Evolutionary conservation across 2,329 filamentous ascomycete species (phyloP).

Genomic region (Pestalotiopsis fici): DNA sequence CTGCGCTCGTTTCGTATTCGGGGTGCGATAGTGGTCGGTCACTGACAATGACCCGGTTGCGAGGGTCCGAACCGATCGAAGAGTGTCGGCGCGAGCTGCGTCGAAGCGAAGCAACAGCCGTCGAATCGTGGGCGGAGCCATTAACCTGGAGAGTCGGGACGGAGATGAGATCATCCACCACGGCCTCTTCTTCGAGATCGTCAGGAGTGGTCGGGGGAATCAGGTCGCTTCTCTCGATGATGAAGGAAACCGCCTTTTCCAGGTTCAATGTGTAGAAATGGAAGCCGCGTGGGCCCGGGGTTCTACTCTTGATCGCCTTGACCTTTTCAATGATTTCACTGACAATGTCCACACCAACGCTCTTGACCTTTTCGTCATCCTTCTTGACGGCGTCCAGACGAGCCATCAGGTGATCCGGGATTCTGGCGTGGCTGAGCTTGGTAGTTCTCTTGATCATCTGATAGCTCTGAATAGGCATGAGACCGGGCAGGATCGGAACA

Average conservation of each 20-base stretch:
- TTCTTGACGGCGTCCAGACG: slow-evolving; percentile 73
- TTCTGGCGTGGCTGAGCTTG: slow-evolving; percentile 86
- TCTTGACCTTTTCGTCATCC: slow-evolving; percentile 81
- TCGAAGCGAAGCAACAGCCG: slow-evolving; percentile 31
- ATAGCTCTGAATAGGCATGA: slow-evolving; percentile 98
- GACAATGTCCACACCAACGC: slow-evolving; percentile 78
- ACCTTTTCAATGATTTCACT: slow-evolving; percentile 82
- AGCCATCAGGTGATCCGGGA: slow-evolving; percentile 71
- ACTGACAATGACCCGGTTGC: slow-evolving; percentile 84
- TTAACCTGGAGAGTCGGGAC: slow-evolving; percentile 54
- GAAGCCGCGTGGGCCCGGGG: slow-evolving; percentile 72
- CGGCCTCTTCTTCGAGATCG: slow-evolving; percentile 50
- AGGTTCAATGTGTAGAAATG: slow-evolving; percentile 98
- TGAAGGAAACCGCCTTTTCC: slow-evolving; percentile 93
- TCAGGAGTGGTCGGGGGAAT: slow-evolving; percentile 62
- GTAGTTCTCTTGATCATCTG: slow-evolving; percentile 92
- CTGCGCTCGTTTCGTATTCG: slow-evolving; percentile 71
- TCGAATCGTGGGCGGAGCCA: slow-evolving; percentile 35
- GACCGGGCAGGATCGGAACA: slow-evolving; percentile 87
- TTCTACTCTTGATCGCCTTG: slow-evolving; percentile 61
- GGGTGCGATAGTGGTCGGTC: slow-evolving; percentile 59
- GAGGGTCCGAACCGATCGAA: slow-evolving; percentile 79
- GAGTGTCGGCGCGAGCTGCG: slow-evolving; percentile 65
- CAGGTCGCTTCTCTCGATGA: slow-evolving; percentile 81
- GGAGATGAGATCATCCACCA: slow-evolving; percentile 45